Evolutionary conservation across 371 early-diverging fungal genomes (phyloP).

Genomic region (Haplosporangium sp.): DNA sequence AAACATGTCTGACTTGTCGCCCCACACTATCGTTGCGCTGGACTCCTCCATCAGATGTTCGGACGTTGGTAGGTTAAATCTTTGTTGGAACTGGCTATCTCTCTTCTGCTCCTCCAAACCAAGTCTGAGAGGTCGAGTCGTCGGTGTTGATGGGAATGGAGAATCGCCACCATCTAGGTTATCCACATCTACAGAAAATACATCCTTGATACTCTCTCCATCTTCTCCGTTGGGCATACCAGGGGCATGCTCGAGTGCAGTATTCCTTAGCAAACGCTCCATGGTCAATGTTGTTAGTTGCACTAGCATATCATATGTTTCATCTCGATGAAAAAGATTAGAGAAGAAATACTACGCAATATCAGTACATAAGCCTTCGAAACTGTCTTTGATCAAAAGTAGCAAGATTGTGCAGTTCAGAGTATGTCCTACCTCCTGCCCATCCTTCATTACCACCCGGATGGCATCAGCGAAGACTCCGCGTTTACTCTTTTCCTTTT

Average conservation of each 20-base stretch:
- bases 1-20: conserved; percentile 50
- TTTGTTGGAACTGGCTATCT: conserved; percentile 79
- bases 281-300: conserved; percentile 89
- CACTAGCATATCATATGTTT: conserved; percentile 92
- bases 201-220: conserved; percentile 36
- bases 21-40: conserved; percentile 61
- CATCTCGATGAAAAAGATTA: conserved; percentile 95
- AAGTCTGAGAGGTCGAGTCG: conserved; percentile 67
- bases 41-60: conserved; percentile 75
- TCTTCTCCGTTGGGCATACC: conserved; percentile 60
- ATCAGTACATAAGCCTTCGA: conserved; percentile 10
- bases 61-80: conserved; percentile 76
- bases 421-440: conserved; percentile 69
- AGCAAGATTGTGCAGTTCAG: background rate
- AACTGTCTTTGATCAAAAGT: no score
- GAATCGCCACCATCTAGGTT: conserved; percentile 33
- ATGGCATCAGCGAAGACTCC: conserved; percentile 93
- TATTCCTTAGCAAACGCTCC: conserved; percentile 88
- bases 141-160: conserved; percentile 38
- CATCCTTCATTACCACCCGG: conserved; percentile 83
- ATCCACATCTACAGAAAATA: conserved; percentile 49
- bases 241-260: conserved; percentile 77
- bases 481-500: conserved; percentile 88
- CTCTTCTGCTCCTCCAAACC: conserved; percentile 80
- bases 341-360: conserved; percentile 82